Conservation (phyloP, 1,284 basidiomycete genomes). For the Apiotrichum siamense region DNA sequence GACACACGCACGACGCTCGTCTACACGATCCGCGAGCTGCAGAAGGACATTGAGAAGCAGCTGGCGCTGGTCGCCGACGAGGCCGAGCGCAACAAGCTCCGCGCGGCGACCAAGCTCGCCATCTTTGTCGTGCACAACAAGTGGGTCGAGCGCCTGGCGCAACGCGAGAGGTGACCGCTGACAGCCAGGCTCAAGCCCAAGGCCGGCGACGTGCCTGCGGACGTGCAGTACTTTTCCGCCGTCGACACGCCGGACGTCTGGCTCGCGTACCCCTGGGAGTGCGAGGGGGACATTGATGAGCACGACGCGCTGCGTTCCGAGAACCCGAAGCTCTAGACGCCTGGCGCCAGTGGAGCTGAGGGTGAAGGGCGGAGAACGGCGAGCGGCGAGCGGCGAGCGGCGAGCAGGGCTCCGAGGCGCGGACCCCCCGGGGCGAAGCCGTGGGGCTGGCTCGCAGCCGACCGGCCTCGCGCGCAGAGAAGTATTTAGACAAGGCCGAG, state of each 20-base stretch:
- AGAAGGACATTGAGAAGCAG: constrained; percentile 75
- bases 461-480: too few species aligned
- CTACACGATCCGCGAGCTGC: constrained; percentile 79
- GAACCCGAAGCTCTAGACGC: constrained; percentile 24
- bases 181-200: constrained; percentile 74
- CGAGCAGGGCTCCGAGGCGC: too few species aligned
- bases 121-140: constrained; percentile 96
- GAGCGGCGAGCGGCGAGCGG: too few species aligned
- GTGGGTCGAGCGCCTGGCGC: constrained; percentile 21
- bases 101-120: constrained; percentile 64
- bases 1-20: constrained; percentile 84
- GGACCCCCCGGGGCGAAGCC: too few species aligned
- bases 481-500: too few species aligned
- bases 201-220: constrained; percentile 60
- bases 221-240: constrained; percentile 46
- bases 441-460: too few species aligned
- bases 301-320: constrained; percentile 34
- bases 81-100: constrained; percentile 62
- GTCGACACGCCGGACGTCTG: constrained; percentile 48
- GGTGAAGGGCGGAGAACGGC: too few species aligned
- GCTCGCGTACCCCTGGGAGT: constrained; percentile 49
- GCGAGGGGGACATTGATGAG: constrained; percentile 41
- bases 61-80: constrained; percentile 57
- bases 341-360: too few species aligned
- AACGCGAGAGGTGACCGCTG: too few species aligned